Evolutionary conservation across 163 green algal genomes (phyloP).

Genomic region (Scenedesmus sp.): DNA sequence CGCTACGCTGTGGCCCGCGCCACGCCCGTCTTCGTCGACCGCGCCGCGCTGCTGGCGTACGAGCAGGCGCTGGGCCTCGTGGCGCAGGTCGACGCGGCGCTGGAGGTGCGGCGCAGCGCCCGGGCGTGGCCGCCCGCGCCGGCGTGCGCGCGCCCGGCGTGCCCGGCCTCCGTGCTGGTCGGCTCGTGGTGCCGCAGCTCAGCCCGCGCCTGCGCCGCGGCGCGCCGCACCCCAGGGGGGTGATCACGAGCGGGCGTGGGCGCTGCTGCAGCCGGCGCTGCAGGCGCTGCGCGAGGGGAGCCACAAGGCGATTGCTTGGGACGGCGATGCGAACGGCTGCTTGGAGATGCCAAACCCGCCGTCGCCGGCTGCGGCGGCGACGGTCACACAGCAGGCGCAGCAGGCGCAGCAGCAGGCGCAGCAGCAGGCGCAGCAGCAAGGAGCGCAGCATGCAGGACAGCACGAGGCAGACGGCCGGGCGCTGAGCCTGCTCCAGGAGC

Average conservation of each 20-base stretch:
- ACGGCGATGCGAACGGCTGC: slow-evolving; percentile 3
- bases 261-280: slow-evolving; percentile 40
- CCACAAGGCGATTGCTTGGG: slow-evolving; percentile 36
- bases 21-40: slow-evolving; percentile 35
- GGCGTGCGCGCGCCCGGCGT: background rate
- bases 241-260: slow-evolving; percentile 8
- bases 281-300: slow-evolving; percentile 4
- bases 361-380: too few relatives aligned
- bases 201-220: background rate
- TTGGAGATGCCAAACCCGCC: slow-evolving; percentile 44
- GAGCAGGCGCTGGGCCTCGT: slow-evolving; percentile 71
- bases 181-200: slow-evolving; percentile 15
- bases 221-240: slow-evolving; percentile 9
- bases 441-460: background rate
- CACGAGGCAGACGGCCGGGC: background rate
- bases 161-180: background rate
- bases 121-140: background rate
- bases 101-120: slow-evolving; percentile 58
- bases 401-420: background rate
- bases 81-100: slow-evolving; percentile 60
- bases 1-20: slow-evolving; percentile 62
- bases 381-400: background rate
- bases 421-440: background rate
- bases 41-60: slow-evolving; percentile 75
- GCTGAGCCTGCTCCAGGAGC: background rate